Evolutionary conservation across 371 early-diverging fungal species (phyloP).

Genomic region (Lichtheimia ramosa): DNA sequence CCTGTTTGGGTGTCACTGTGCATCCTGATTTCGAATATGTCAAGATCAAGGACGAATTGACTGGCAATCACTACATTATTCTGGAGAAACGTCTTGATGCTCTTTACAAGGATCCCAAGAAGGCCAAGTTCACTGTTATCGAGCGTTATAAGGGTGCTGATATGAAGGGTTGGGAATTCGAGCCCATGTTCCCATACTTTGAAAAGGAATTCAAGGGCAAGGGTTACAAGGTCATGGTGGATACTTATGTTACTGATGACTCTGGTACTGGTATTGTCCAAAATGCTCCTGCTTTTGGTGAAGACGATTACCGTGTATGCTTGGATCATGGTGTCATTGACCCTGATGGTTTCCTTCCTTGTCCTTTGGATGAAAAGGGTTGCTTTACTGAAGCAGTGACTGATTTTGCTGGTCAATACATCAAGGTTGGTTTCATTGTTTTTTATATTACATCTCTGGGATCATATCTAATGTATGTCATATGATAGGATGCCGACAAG

Average conservation of each 20-base stretch:
- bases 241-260: conserved; percentile 94
- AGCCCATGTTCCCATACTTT: conserved; percentile 93
- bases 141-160: conserved; percentile 82
- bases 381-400: conserved; percentile 81
- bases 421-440: conserved; percentile 64
- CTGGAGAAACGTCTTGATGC: conserved; percentile 81
- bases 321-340: conserved; percentile 81
- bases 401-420: conserved; percentile 89
- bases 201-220: conserved; percentile 65
- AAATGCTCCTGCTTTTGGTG: conserved; percentile 99
- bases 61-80: conserved; percentile 85
- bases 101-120: conserved; percentile 94
- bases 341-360: conserved; percentile 88
- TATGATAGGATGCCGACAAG: conserved; percentile 90
- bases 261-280: conserved; percentile 99
- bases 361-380: conserved; percentile 96
- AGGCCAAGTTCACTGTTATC: conserved; percentile 90
- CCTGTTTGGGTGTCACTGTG: conserved; percentile 95
- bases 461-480: background rate
- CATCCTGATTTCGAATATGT: conserved; percentile 94
- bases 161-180: conserved; percentile 90
- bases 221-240: conserved; percentile 90
- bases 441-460: background rate
- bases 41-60: conserved; percentile 86
- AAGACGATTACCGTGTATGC: conserved; percentile 99